Percentiles rank a stretch among this genome's conserved stretches.
phyloP scores from a whole-genome alignment of 257 asterid genomes.

The Mitragyna speciosa region DNA sequence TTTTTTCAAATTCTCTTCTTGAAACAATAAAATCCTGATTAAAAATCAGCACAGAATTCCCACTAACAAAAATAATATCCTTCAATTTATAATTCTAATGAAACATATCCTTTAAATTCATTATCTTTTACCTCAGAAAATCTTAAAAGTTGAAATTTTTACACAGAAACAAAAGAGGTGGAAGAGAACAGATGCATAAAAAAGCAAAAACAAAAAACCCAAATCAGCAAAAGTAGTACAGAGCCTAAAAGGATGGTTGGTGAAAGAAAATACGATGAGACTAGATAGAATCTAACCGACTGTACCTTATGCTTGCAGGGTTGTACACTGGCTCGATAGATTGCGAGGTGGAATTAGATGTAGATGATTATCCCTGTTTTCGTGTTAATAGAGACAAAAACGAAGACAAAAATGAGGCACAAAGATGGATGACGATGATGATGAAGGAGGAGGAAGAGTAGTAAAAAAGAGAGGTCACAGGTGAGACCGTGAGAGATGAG shows the following conservation, averaged over 20 bases:
- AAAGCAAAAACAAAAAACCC: background rate
- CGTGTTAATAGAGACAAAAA: background rate
- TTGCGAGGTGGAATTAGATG: slow-evolving; percentile 5
- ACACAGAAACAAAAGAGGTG: background rate
- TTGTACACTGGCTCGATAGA: background rate
- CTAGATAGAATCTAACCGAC: too few species aligned
- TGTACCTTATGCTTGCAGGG: background rate
- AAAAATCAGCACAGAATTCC: background rate
- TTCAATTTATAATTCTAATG: background rate
- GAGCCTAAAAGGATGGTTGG: background rate
- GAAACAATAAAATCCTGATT: background rate
- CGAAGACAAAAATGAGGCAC: background rate
- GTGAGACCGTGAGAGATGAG: background rate
- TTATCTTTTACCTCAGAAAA: background rate
- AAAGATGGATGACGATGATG: background rate
- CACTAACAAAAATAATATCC: background rate
- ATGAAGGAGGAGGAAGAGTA: background rate
- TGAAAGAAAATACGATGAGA: background rate
- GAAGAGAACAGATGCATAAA: background rate
- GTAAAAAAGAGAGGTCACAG: background rate
- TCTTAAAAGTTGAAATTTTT: background rate
- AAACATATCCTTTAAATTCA: background rate
- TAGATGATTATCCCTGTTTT: background rate
- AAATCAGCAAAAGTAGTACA: background rate
- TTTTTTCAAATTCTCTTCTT: background rate